Percentiles rank a stretch among this genome's conserved stretches.
These are phyloP conservation scores for Staphylotrichum tortipilum DNA, from an alignment of 495 filamentous ascomycete species.

Conservation along the genomic window DNA sequence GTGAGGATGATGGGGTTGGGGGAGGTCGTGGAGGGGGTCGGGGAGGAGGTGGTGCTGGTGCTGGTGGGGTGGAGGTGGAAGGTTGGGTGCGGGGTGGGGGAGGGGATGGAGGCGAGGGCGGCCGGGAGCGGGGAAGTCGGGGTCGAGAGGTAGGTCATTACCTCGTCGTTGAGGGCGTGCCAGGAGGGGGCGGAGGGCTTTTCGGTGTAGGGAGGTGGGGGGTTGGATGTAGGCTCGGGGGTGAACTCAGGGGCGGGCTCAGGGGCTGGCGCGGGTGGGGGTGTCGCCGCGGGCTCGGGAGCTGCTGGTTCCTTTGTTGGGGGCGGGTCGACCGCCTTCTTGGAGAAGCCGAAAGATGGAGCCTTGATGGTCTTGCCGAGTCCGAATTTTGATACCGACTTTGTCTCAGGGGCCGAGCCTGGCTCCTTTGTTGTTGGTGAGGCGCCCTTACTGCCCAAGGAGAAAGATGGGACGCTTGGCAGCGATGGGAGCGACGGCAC, in stretches of 20 bases:
- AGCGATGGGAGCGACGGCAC: conserved; percentile 1
- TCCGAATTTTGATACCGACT: conserved; percentile 2
- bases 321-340: not conserved
- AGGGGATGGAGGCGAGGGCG: conserved; percentile 31
- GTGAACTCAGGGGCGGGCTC: no score
- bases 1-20: conserved; percentile 34
- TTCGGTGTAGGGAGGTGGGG: not conserved
- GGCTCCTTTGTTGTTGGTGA: not conserved
- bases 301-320: not conserved
- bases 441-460: conserved; percentile 1
- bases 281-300: not conserved
- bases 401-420: no score
- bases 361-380: conserved; percentile 4
- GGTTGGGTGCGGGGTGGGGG: conserved; percentile 32
- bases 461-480: not conserved
- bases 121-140: no score
- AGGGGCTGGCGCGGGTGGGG: no score
- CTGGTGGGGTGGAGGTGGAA: conserved; percentile 34
- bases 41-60: conserved; percentile 31
- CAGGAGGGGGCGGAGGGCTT: not conserved
- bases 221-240: not conserved
- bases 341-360: conserved; percentile 10
- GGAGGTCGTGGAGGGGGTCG: no score
- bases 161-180: not conserved
- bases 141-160: conserved; percentile 2